Conservation (phyloP, 2,329 filamentous ascomycete genomes). For the Fusarium xyrophilum region DNA sequence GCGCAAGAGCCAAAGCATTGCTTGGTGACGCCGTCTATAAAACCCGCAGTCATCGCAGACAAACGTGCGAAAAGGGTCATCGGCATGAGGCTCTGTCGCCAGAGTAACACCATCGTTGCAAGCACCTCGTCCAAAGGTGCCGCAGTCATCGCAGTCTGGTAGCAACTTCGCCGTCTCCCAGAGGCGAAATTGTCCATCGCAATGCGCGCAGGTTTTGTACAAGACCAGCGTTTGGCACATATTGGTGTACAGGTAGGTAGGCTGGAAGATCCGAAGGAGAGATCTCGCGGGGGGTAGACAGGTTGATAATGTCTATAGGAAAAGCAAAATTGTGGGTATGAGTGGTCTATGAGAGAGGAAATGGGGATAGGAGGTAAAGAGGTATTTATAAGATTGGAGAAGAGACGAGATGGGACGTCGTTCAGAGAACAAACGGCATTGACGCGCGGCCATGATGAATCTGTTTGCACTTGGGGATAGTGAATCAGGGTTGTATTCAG, state of each 20-base stretch:
- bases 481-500: not conserved
- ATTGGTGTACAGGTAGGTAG: not conserved
- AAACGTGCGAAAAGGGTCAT: constrained; percentile 19
- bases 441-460: not conserved
- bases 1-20: constrained; percentile 14
- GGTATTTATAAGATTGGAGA: constrained; percentile 4
- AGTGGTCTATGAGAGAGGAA: not conserved
- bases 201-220: constrained; percentile 31
- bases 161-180: constrained; percentile 32
- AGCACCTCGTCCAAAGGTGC: constrained; percentile 23
- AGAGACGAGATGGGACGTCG: not conserved
- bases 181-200: constrained; percentile 21
- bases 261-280: not conserved
- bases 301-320: not conserved
- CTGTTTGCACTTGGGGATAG: not conserved
- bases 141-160: constrained; percentile 32
- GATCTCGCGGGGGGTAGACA: not conserved
- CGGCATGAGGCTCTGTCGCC: constrained; percentile 16
- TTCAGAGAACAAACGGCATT: not conserved
- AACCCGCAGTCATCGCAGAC: constrained; percentile 20
- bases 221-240: constrained; percentile 33
- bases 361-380: not conserved
- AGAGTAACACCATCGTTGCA: constrained; percentile 29
- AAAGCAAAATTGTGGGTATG: not conserved
- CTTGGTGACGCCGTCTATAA: constrained; percentile 9